Conservation (phyloP, 2,329 filamentous ascomycete genomes). For the Sclerotiophoma versabilis region DNA sequence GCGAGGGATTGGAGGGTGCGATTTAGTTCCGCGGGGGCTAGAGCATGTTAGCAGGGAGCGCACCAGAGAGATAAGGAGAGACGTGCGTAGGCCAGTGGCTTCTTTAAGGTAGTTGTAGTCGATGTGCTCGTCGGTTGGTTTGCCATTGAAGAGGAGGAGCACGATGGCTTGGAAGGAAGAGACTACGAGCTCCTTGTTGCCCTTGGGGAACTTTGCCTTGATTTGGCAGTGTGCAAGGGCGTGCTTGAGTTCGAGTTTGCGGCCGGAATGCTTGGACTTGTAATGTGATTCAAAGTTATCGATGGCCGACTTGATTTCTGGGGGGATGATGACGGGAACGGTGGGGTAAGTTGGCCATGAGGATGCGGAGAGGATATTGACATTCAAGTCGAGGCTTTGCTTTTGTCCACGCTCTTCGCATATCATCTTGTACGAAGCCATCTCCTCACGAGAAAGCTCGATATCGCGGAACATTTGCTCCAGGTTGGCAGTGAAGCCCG, state of each 20-base stretch:
- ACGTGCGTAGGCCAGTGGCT: conserved; percentile 74
- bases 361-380: conserved; percentile 88
- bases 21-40: conserved; percentile 77
- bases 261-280: conserved; percentile 85
- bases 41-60: conserved; percentile 18
- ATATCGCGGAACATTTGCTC: conserved; percentile 99
- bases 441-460: conserved; percentile 90
- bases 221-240: conserved; percentile 89
- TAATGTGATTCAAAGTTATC: conserved; percentile 86
- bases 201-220: conserved; percentile 79
- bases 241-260: conserved; percentile 90
- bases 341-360: conserved; percentile 95
- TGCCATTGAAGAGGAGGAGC: conserved; percentile 85
- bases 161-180: conserved; percentile 93
- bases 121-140: conserved; percentile 68
- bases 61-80: not conserved
- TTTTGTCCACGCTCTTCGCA: conserved; percentile 66
- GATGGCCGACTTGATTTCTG: conserved; percentile 76
- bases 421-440: conserved; percentile 82
- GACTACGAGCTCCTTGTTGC: conserved; percentile 86
- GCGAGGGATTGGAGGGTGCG: conserved; percentile 95
- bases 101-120: conserved; percentile 78
- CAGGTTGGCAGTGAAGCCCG: conserved; percentile 93
- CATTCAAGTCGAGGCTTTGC: conserved; percentile 73
- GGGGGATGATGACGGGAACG: conserved; percentile 74